Conservation (phyloP, 1,284 basidiomycete species). For the Puccinia triticina region DNA sequence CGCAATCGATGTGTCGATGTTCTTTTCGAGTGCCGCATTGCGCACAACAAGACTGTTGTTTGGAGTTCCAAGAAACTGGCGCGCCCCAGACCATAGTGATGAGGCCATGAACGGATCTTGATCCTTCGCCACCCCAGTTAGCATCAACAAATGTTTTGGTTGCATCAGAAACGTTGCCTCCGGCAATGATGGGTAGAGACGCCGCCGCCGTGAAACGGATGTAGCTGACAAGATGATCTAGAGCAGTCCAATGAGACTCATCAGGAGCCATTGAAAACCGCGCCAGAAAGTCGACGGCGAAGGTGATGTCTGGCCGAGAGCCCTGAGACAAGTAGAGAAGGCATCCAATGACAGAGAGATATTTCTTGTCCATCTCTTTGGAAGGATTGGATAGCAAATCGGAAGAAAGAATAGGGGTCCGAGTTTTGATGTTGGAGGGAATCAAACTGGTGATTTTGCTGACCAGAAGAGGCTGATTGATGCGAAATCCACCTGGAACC, state of each 20-base stretch:
- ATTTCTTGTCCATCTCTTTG: not conserved
- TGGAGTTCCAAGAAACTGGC: no score
- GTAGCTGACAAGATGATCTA: no score
- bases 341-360: not conserved
- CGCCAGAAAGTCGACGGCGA: constrained; percentile 10
- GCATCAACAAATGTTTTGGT: no score
- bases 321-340: constrained; percentile 8
- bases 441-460: not conserved
- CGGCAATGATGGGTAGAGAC: no score
- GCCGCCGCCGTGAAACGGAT: no score
- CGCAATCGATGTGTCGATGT: no score
- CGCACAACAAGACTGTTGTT: no score
- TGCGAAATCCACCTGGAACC: not conserved
- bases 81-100: no score
- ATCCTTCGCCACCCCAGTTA: no score
- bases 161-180: no score
- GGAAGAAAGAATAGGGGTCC: not conserved
- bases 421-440: not conserved
- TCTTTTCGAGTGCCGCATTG: no score
- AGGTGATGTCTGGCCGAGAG: constrained; percentile 7
- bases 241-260: constrained; percentile 7
- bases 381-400: constrained; percentile 6
- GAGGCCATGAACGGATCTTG: no score
- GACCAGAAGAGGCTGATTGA: not conserved
- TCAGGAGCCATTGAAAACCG: not conserved